These are phyloP conservation scores for Tricladium varicosporioides DNA, from an alignment of 2,329 filamentous ascomycete genomes.

Conservation along the genomic window DNA sequence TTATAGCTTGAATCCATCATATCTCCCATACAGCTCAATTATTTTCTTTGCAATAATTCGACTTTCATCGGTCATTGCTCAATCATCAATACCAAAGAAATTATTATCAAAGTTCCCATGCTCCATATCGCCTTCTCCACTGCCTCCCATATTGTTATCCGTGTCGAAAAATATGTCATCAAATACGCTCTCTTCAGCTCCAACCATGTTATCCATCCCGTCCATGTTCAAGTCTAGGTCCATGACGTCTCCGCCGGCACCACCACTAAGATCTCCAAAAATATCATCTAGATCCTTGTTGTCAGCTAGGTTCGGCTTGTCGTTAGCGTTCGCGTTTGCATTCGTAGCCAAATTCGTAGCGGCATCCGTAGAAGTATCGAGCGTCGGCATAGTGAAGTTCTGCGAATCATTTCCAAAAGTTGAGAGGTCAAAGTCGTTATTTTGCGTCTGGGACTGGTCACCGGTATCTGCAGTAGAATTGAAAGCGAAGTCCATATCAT, in stretches of 20 bases:
- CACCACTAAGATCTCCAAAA: constrained; percentile 18
- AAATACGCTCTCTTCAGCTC: constrained; percentile 30
- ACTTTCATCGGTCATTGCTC: neutral
- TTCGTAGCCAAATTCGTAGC: neutral
- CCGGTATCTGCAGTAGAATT: constrained; percentile 17
- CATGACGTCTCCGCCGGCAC: constrained; percentile 26
- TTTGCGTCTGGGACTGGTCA: constrained; percentile 24
- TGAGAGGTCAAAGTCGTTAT: constrained; percentile 31
- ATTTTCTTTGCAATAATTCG: too few species aligned
- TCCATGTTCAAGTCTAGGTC: constrained; percentile 52
- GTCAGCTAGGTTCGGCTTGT: constrained; percentile 9
- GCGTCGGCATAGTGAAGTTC: constrained; percentile 40
- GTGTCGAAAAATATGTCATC: constrained; percentile 31
- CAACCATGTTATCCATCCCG: constrained; percentile 36
- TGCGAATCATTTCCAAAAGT: constrained; percentile 34
- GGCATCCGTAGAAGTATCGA: constrained; percentile 11
- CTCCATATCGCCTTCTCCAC: constrained; percentile 25
- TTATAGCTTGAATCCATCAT: too few species aligned
- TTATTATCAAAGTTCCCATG: constrained; percentile 31
- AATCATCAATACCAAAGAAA: constrained; percentile 28
- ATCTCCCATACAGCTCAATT: too few species aligned
- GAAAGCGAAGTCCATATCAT: constrained; percentile 29
- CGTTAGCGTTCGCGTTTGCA: constrained; percentile 9
- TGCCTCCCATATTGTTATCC: constrained; percentile 16
- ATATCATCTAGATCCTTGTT: constrained; percentile 25